Evolutionary conservation across 202 grass and related monocot species (phyloP).

Genomic region (Schoenoplectus triqueter): DNA sequence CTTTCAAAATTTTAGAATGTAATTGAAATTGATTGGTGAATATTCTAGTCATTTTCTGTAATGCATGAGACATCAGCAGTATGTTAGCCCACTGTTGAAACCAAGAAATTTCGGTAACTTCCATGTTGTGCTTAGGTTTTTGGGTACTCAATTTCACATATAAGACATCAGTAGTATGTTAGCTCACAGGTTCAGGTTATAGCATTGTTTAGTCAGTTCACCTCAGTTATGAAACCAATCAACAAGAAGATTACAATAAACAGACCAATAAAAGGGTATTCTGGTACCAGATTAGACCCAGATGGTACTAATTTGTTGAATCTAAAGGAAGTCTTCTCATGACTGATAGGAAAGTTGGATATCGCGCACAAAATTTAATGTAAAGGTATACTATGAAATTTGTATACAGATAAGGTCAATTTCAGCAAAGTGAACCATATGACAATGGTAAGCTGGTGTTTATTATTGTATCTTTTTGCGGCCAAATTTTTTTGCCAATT

Average conservation of each 20-base stretch:
- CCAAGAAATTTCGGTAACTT: background rate
- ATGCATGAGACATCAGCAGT: background rate
- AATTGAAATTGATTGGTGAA: conserved; percentile 4
- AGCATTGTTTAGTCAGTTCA: background rate
- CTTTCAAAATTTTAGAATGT: background rate
- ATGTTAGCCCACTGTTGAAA: background rate
- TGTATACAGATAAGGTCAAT: background rate
- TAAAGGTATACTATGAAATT: conserved; percentile 1
- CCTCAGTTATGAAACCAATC: background rate
- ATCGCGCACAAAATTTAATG: conserved; percentile 7
- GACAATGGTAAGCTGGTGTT: background rate
- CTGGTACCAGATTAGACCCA: background rate
- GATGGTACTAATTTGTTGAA: background rate
- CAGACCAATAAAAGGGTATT: background rate
- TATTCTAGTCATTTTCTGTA: background rate
- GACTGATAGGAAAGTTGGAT: background rate
- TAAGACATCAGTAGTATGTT: background rate
- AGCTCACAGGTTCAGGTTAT: background rate
- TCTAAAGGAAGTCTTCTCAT: background rate
- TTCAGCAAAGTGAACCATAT: background rate
- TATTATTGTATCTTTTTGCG: background rate
- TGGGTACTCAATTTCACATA: background rate
- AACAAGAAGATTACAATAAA: background rate
- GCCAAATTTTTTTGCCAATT: background rate
- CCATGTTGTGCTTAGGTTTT: background rate